Percentiles rank a stretch among this genome's conserved stretches.
These are phyloP conservation scores for Penicillium sp. DNA, from an alignment of 2,329 filamentous ascomycete genomes.

Conservation along the genomic window DNA sequence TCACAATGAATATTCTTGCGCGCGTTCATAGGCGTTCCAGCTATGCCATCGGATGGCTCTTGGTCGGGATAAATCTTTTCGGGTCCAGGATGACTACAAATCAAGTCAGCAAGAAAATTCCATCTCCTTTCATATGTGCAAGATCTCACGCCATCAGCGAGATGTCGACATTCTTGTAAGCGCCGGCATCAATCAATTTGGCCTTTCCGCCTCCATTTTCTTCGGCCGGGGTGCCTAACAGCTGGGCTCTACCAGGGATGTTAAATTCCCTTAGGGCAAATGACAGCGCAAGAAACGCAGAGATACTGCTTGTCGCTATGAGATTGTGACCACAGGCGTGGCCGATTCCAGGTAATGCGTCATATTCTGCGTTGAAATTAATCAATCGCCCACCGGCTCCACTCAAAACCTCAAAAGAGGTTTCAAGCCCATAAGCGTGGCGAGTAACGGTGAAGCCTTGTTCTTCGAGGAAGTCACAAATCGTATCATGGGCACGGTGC, in stretches of 20 bases:
- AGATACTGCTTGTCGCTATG: constrained; percentile 36
- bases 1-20: constrained; percentile 35
- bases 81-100: constrained; percentile 24
- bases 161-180: constrained; percentile 41
- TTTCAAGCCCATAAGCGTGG: constrained; percentile 52
- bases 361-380: constrained; percentile 45
- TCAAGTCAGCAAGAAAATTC: background rate
- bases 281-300: constrained; percentile 47
- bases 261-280: constrained; percentile 42
- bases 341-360: constrained; percentile 40
- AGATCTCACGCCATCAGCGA: constrained; percentile 44
- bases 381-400: constrained; percentile 41
- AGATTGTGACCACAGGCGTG: constrained; percentile 44
- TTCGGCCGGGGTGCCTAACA: constrained; percentile 42
- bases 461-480: constrained; percentile 45
- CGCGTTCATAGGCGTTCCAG: constrained; percentile 32
- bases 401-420: constrained; percentile 50
- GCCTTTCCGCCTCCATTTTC: constrained; percentile 42
- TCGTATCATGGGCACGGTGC: constrained; percentile 50
- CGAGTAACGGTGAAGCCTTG: constrained; percentile 49
- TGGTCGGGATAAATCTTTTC: constrained; percentile 26
- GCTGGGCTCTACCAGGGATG: constrained; percentile 37
- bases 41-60: constrained; percentile 23
- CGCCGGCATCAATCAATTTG: constrained; percentile 45
- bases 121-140: too few relatives aligned